phyloP scores from a whole-genome alignment of 108 stramenopile genomes.

The Cyclostephanos invisitatus region DNA sequence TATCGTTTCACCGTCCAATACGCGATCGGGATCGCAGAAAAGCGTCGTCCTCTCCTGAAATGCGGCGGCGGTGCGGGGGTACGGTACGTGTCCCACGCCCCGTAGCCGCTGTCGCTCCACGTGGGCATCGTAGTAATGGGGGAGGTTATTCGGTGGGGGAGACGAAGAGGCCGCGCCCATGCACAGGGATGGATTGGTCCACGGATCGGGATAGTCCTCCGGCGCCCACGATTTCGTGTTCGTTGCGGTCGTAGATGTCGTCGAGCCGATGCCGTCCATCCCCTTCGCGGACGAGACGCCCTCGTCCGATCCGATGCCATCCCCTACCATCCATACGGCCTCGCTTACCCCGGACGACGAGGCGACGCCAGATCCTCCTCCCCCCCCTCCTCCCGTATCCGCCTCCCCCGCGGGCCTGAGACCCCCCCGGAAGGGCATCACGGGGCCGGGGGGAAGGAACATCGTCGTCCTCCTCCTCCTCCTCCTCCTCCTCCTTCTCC shows the following conservation, averaged over 20 bases:
- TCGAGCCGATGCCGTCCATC: not conserved
- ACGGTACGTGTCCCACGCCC: too few species aligned
- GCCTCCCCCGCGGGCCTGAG: not conserved
- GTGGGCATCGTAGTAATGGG: not conserved
- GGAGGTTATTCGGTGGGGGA: not conserved
- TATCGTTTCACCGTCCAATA: conserved; percentile 29
- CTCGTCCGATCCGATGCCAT: too few species aligned
- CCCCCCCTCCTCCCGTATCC: not conserved
- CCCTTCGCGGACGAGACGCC: too few species aligned
- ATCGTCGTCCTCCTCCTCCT: not conserved
- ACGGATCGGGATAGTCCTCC: conserved; percentile 48
- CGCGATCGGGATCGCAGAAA: conserved; percentile 48
- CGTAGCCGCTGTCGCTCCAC: not conserved
- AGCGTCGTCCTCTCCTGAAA: not conserved
- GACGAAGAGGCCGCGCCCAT: conserved; percentile 35
- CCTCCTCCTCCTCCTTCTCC: not conserved
- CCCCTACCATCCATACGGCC: too few species aligned
- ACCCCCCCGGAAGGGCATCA: not conserved
- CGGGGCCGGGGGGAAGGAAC: not conserved
- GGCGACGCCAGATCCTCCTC: not conserved
- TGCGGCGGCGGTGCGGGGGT: not conserved
- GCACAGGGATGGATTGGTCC: conserved; percentile 43
- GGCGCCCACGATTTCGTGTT: conserved; percentile 31
- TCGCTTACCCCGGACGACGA: not conserved
- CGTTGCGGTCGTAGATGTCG: not conserved